Evolutionary conservation across 805 yeast genomes (phyloP).

Genomic region (Yueomyces sp.): DNA sequence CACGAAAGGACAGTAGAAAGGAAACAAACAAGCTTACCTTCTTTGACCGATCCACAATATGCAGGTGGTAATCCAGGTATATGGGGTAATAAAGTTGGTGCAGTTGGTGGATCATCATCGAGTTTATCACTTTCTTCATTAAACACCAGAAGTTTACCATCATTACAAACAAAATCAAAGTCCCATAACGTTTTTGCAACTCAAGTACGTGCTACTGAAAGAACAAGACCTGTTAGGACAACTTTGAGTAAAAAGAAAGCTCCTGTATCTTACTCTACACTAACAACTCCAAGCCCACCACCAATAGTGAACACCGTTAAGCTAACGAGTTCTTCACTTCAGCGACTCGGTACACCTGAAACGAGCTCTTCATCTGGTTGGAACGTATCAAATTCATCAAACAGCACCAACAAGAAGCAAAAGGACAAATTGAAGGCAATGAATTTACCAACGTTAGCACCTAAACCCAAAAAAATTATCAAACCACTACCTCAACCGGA

Average conservation of each 20-base stretch:
- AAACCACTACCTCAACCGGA: constrained; percentile 45
- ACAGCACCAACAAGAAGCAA: background rate
- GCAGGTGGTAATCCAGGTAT: constrained; percentile 14
- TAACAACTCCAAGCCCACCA: background rate
- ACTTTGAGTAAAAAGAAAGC: background rate
- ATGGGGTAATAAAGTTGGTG: constrained; percentile 16
- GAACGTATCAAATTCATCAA: background rate
- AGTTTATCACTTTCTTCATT: background rate
- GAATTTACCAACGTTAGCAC: constrained; percentile 36
- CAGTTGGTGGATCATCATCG: constrained; percentile 3
- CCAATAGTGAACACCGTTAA: constrained; percentile 8
- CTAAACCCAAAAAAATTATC: constrained; percentile 22
- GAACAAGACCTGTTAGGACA: constrained; percentile 1
- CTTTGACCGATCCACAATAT: constrained; percentile 11
- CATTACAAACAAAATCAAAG: constrained; percentile 14
- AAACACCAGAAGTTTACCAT: constrained; percentile 18
- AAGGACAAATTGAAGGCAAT: constrained; percentile 10
- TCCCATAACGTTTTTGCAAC: constrained; percentile 11
- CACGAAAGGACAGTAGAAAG: constrained; percentile 13
- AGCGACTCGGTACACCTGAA: background rate
- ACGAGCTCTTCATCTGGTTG: background rate
- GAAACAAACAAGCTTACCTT: constrained; percentile 14
- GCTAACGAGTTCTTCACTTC: constrained; percentile 9
- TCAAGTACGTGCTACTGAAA: constrained; percentile 1
- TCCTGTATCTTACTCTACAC: background rate